Evolutionary conservation across 768 basidiomycete species (phyloP).

Genomic region (Lepiota venenata): DNA sequence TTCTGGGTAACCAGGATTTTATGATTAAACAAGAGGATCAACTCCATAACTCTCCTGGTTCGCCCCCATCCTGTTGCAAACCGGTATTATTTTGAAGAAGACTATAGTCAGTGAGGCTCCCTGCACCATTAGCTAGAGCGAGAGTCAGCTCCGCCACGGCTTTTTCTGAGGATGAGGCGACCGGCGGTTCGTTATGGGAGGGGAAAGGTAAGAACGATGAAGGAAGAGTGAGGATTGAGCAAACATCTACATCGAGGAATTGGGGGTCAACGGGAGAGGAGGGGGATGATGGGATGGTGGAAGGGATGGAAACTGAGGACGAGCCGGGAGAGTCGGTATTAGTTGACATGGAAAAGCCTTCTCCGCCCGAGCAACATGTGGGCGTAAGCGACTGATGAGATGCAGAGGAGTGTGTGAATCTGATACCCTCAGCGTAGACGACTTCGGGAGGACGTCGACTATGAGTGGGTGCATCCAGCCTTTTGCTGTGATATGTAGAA

Average conservation of each 20-base stretch:
- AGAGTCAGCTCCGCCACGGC: slow-evolving; percentile 22
- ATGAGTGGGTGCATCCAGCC: slow-evolving; percentile 26
- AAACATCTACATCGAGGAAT: background rate
- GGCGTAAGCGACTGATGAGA: background rate
- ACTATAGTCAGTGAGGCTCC: slow-evolving; percentile 25
- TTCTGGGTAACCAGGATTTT: background rate
- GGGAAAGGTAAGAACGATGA: slow-evolving; percentile 7
- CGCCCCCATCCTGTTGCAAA: slow-evolving; percentile 16
- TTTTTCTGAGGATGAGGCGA: slow-evolving; percentile 17
- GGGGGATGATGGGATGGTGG: background rate
- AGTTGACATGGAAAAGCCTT: background rate
- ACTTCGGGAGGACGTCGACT: background rate
- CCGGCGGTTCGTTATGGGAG: slow-evolving; percentile 29
- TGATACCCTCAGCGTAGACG: background rate
- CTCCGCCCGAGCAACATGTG: background rate
- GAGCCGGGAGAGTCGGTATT: background rate
- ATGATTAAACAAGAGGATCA: background rate
- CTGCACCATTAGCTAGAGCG: slow-evolving; percentile 25
- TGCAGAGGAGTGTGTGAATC: background rate
- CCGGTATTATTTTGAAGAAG: slow-evolving; percentile 8
- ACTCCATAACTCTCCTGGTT: slow-evolving; percentile 58
- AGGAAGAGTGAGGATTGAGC: slow-evolving; percentile 16
- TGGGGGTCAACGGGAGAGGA: background rate
- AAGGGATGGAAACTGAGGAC: background rate
- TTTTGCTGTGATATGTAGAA: slow-evolving; percentile 25